Evolutionary conservation across 2,329 filamentous ascomycete genomes (phyloP).

Genomic region (Lasiodiplodia sp.): DNA sequence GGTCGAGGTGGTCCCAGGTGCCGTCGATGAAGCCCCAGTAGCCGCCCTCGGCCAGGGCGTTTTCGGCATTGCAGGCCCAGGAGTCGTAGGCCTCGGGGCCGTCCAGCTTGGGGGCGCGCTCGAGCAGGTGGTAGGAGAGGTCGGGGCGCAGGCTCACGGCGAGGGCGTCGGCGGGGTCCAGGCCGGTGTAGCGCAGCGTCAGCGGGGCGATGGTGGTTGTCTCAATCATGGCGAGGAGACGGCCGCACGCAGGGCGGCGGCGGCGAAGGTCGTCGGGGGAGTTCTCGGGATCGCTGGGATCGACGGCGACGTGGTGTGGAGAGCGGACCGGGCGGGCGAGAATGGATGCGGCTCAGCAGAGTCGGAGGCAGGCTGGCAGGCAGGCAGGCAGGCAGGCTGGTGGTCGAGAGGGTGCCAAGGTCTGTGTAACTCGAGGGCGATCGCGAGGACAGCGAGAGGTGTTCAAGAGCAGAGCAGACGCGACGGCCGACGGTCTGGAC

Average conservation of each 20-base stretch:
- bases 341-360: constrained; percentile 1
- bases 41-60: constrained; percentile 16
- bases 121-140: constrained; percentile 20
- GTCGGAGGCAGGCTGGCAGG: not conserved
- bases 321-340: constrained; percentile 4
- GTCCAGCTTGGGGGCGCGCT: constrained; percentile 21
- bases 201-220: constrained; percentile 9
- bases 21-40: constrained; percentile 21
- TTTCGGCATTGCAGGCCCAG: constrained; percentile 4
- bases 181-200: constrained; percentile 7
- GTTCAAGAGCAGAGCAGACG: constrained; percentile 11
- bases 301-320: constrained; percentile 13
- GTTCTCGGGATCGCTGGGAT: constrained; percentile 14
- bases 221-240: constrained; percentile 8
- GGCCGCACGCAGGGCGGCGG: constrained; percentile 15
- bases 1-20: constrained; percentile 16
- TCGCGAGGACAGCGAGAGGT: not conserved
- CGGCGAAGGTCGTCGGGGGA: not conserved
- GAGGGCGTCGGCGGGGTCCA: not conserved
- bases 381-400: not conserved
- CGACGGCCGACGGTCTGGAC: constrained; percentile 14
- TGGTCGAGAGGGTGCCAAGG: not conserved
- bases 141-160: constrained; percentile 21
- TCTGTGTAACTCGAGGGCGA: constrained; percentile 15
- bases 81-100: constrained; percentile 22